Evolutionary conservation across 306 rosid species (phyloP), one percentile per base, ranked within the genome.

Genomic region (Begonia peltatifolia): DNA sequence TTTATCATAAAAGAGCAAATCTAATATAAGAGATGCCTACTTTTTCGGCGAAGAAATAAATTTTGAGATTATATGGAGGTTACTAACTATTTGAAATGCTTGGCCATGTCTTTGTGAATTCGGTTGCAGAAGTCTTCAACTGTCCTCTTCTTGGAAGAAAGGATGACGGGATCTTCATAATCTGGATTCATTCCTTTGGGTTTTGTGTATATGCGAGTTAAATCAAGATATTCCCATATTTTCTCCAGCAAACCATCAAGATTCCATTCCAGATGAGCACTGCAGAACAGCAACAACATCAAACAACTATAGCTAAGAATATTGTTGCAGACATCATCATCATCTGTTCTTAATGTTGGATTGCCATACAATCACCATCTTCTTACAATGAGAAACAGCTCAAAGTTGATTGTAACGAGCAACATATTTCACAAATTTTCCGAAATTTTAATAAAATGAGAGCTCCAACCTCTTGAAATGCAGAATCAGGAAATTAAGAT

Each of bases 141-240:
- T 14, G 99, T 86, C 65, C 76, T 79, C 71, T 9, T 76, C 84
- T 75, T 90, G 13, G 99, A 90, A 0, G 99, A 90, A 57, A 90
- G 79, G 65, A 90, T 90, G 51, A 90, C 99, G 50, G 95, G 99
- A 57, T 90, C 99, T 77, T 90, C 99, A 54, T 90, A 90, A 66
- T 90, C 99, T 41, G 95, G 99, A 78, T 90, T 90, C 94, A 90
- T 78, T 65, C 99, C 99, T 68, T 83, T 90, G 30, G 99, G 99
- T 70, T 90, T 90, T 10, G 99, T 90, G 73, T 81, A 86, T 62
- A 90, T 81, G 22, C 99, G 95, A 60, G 99, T 90, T 71, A 90
- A 81, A 66, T 30, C 50, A 46, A 90, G 92, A 72, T 90, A 90
- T 57, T 90, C 95, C 94, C 99, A 90, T 50, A 90, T 70, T 74